These are phyloP conservation scores for Termitomyces eurrhizus DNA, from an alignment of 768 basidiomycete genomes.

Conservation along the genomic window DNA sequence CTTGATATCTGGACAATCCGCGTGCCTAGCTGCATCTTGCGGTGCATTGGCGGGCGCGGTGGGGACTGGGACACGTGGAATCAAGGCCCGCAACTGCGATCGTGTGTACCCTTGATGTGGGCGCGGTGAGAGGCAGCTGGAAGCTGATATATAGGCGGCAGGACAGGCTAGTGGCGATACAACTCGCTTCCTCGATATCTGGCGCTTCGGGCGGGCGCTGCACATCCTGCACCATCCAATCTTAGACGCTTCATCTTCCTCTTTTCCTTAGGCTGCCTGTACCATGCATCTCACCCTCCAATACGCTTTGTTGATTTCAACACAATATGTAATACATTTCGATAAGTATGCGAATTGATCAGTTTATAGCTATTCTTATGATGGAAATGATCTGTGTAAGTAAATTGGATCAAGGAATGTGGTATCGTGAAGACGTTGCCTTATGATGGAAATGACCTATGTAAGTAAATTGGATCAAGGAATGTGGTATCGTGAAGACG, in stretches of 20 bases:
- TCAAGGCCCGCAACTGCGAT: not conserved
- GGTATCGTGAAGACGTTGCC: too few relatives aligned
- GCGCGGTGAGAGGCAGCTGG: not conserved
- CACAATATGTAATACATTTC: not conserved
- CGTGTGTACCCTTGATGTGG: not conserved
- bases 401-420: not conserved
- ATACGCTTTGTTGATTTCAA: not conserved
- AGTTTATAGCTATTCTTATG: not conserved
- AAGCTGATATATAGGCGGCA: conserved; percentile 5
- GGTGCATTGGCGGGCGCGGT: conserved; percentile 5
- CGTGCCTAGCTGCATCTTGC: conserved; percentile 8
- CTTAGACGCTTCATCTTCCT: conserved; percentile 3
- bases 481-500: too few relatives aligned
- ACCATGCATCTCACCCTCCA: not conserved
- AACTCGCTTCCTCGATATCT: conserved; percentile 7
- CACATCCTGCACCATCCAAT: conserved; percentile 14
- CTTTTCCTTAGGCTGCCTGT: not conserved
- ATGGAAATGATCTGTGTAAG: not conserved
- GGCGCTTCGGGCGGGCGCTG: not conserved
- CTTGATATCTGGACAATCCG: conserved; percentile 10
- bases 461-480: not conserved
- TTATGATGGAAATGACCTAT: not conserved
- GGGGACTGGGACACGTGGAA: not conserved
- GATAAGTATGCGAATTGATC: not conserved
- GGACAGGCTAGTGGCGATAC: not conserved